Evolutionary conservation across 306 rosid genomes (phyloP), one percentile per base, ranked within the genome.

Genomic region (Dicorynia guianensis): DNA sequence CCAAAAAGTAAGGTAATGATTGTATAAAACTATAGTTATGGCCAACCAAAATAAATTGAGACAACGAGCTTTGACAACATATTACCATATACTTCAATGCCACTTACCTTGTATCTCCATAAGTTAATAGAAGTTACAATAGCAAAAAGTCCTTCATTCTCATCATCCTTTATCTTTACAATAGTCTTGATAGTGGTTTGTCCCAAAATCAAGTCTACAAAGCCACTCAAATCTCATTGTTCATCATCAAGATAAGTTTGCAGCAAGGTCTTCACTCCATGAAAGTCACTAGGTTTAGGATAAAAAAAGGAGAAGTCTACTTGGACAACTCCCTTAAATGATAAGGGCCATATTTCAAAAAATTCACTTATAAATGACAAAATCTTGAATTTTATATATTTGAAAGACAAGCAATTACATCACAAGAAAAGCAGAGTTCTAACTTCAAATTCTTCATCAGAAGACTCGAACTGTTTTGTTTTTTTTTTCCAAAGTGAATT

Each of bases 381-480:
- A 13, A 3, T n/a, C 18, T 13, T 49, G 18, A 53, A 56, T 40
- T 65, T 18, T 14, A 54, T 18, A 59, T n/a, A 56, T 15, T 12
- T 15, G 2, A 11, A 13, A 10, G 39, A 61, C 18, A 50, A 61
- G 30, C 8, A 4, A 59, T 4, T n/a, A 38, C 9, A 39, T 17
- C 15, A 5, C 5, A n/a, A 4, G 6, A 33, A 14, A 34, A 72
- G 42, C 5, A 42, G 69, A 54, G 46, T 4, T 33, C 85, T 89
- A 79, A 90, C 98, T 36, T 88, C 89, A 71, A 83, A 90, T 57
- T 87, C 91, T 60, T 85, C 95, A 44, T 80, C 85, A 8, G 91
- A 90, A 52, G 89, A 83, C 63, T 77, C 93, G 0, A 81, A 73
- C 33, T 72, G 63, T 44, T 80, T 82, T 11, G 34, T 69, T 69